Conservation (phyloP, 163 green algal species). For the Volvox carteri region DNA sequence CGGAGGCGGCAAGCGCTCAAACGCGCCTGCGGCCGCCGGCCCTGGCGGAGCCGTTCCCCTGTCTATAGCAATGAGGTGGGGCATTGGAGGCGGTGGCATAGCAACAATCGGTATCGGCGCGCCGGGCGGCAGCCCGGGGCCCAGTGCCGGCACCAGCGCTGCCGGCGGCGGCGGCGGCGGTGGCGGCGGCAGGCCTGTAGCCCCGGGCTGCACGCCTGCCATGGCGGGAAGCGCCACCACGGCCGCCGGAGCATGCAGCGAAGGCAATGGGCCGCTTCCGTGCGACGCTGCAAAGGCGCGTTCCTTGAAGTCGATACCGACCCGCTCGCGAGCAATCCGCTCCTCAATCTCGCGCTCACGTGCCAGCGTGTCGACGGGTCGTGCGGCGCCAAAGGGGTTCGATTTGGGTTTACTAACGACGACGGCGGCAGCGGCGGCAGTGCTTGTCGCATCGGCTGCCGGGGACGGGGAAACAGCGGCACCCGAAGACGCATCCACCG, state of each 20-base stretch:
- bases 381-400: constrained; percentile 77
- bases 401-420: constrained; percentile 31
- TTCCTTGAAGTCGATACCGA: constrained; percentile 40
- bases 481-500: no score
- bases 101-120: constrained; percentile 5
- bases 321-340: constrained; percentile 30
- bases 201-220: background rate
- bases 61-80: background rate
- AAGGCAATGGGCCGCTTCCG: background rate
- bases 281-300: background rate
- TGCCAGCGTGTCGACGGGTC: constrained; percentile 67
- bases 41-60: background rate
- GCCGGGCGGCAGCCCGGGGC: background rate
- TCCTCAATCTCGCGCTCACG: constrained; percentile 59
- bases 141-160: background rate
- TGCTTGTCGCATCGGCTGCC: background rate
- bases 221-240: background rate
- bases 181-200: background rate
- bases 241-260: background rate
- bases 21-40: background rate
- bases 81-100: constrained; percentile 9
- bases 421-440: background rate
- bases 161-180: background rate
- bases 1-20: constrained; percentile 10
- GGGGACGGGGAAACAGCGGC: background rate